Conservation (phyloP, 495 filamentous ascomycete genomes). For the Aspergillus asperescens region DNA sequence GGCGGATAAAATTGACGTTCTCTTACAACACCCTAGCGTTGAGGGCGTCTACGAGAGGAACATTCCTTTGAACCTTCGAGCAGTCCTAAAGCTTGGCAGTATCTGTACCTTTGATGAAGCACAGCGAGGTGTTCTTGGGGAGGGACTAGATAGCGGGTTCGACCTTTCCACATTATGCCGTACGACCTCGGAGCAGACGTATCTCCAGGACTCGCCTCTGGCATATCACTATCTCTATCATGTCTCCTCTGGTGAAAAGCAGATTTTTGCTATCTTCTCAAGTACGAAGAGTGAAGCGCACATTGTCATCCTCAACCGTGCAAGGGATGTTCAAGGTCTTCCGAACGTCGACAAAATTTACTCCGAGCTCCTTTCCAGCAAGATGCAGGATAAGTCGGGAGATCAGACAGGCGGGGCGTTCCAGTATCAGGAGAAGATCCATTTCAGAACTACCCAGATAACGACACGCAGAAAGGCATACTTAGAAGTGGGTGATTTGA, state of each 20-base stretch:
- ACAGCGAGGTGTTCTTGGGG: conserved; percentile 85
- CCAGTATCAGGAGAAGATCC: conserved; percentile 78
- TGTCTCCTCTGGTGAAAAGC: conserved; percentile 79
- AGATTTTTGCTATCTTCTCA: conserved; percentile 92
- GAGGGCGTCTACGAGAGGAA: conserved; percentile 97
- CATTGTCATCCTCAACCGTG: conserved; percentile 76
- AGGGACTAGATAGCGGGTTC: conserved; percentile 89
- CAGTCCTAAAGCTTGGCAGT: conserved; percentile 82
- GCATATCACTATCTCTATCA: conserved; percentile 90
- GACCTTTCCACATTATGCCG: conserved; percentile 72
- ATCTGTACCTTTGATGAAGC: conserved; percentile 92
- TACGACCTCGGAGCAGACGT: conserved; percentile 60
- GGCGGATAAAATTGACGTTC: conserved; percentile 66
- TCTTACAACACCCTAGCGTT: conserved; percentile 89
- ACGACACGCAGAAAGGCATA: conserved; percentile 84
- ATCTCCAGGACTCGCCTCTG: conserved; percentile 62
- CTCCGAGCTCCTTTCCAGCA: conserved; percentile 61
- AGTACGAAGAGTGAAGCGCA: conserved; percentile 73
- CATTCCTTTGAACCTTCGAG: conserved; percentile 75
- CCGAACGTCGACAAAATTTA: conserved; percentile 93
- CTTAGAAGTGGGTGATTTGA: conserved; percentile 73
- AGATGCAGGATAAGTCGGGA: conserved; percentile 59
- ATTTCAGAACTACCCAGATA: conserved; percentile 80
- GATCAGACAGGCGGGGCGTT: conserved; percentile 73
- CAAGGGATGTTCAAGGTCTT: conserved; percentile 70